Evolutionary conservation across 768 basidiomycete species (phyloP), one percentile per base, ranked within the genome.

Genomic region (Rhodosporidiobolus sp.): DNA sequence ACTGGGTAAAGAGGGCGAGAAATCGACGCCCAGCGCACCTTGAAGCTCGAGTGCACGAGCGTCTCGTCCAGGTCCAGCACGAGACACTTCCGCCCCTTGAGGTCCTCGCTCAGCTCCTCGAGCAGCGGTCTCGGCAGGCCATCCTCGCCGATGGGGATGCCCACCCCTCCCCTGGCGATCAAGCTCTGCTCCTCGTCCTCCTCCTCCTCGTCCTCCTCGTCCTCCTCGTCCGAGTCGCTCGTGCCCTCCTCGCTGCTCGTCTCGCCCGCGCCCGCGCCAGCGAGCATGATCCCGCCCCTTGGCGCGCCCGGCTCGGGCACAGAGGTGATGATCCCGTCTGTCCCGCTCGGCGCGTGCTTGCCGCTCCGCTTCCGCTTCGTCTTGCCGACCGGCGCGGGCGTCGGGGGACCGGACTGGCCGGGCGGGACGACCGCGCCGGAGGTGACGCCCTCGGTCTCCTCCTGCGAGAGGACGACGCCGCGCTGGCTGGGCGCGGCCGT

Each of bases 21-120:
- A 34, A 20, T 4, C 8, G 19, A 53, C n/a, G 28, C 76, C n/a
- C n/a, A 34, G 28, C 83, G 52, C 73, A 95, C 95, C 88, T 97
- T 99, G 87, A 99, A 97, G 81, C 92, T 94, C 79, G 91, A 93
- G 82, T 98, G 95, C 30, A 98, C 89, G 28, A 99, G 85, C 5
- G 96, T 99, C 82, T 99, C 95, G 77, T 99, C 95, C 52, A 99
- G 85, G 83, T 99, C 96, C 34, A 99, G 86, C 54, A 98, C 94
- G 19, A 98, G 86, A 78, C 96, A 98, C 83, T 99, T 99, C 67
- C 93, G 84, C 43, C 95, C 95, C 45, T 83, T 86, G 77, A 95
- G 90, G 26, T 90, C 87, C 19, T 88, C 87, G 7, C 87, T 83
- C 72, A 97, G 84, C 34, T 91, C 90, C 22, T 92, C 93, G 12